Evolutionary conservation across 345 rosid species (phyloP).

Genomic region (Abelmoschus esculentus): DNA sequence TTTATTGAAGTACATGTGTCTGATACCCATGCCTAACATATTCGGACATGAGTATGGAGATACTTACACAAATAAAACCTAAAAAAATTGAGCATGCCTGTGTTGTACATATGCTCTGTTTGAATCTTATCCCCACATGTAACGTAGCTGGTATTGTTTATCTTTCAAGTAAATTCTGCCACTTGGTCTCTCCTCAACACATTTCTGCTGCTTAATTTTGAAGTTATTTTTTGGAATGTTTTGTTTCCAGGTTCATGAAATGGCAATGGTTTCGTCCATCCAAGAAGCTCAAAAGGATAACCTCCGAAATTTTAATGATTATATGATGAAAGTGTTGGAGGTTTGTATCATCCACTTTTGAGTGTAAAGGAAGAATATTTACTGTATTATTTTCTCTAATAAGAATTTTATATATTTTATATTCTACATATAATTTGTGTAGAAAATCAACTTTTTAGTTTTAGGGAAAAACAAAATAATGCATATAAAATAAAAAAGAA

Average conservation of each 20-base stretch:
- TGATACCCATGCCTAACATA: neutral
- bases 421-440: neutral
- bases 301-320: constrained; percentile 79
- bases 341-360: constrained; percentile 31
- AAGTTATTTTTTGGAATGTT: constrained; percentile 1
- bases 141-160: neutral
- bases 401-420: neutral
- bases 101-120: neutral
- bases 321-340: constrained; percentile 93
- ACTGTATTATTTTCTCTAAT: neutral
- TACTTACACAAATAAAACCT: neutral
- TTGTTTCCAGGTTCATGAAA: constrained; percentile 72
- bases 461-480: no score
- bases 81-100: neutral
- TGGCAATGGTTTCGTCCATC: constrained; percentile 93
- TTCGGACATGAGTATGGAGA: neutral
- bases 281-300: constrained; percentile 98
- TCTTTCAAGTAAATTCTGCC: neutral
- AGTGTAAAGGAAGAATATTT: neutral
- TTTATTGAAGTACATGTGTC: neutral
- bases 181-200: neutral
- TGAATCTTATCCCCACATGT: neutral
- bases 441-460: no score
- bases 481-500: no score
- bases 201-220: neutral